Evolutionary conservation across 2,329 filamentous ascomycete genomes (phyloP).

Genomic region (Piedraia hortae): DNA sequence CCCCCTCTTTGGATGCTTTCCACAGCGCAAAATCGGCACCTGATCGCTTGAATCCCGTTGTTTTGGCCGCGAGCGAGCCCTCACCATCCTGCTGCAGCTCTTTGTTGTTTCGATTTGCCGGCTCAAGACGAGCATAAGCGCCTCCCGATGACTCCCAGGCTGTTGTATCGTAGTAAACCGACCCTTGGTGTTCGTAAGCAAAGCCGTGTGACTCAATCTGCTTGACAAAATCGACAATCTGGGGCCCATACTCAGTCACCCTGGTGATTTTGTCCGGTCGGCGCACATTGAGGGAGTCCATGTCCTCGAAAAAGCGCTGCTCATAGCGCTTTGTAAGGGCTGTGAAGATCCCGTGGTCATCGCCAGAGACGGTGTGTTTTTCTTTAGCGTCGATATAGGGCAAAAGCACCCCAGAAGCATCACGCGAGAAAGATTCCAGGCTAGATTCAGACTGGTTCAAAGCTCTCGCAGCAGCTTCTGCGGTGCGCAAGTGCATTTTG

Average conservation of each 20-base stretch:
- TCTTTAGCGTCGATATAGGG: slow-evolving; percentile 49
- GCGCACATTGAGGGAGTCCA: slow-evolving; percentile 63
- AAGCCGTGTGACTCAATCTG: slow-evolving; percentile 64
- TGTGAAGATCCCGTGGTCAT: slow-evolving; percentile 54
- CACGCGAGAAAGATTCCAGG: slow-evolving; percentile 23
- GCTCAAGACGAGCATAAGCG: slow-evolving; percentile 59
- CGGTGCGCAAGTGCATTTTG: slow-evolving; percentile 61
- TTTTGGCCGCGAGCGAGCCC: slow-evolving; percentile 36
- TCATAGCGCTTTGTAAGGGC: slow-evolving; percentile 69
- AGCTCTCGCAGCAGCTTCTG: slow-evolving; percentile 24
- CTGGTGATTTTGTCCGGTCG: slow-evolving; percentile 57
- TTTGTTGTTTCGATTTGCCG: slow-evolving; percentile 63
- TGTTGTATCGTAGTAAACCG: slow-evolving; percentile 78
- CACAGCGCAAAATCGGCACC: slow-evolving; percentile 73
- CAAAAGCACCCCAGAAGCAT: slow-evolving; percentile 40
- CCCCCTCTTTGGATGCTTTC: slow-evolving; percentile 78
- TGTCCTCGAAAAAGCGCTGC: slow-evolving; percentile 63
- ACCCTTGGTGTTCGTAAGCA: slow-evolving; percentile 42
- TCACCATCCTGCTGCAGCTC: slow-evolving; percentile 70
- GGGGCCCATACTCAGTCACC: slow-evolving; percentile 74
- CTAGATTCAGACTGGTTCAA: slow-evolving; percentile 11
- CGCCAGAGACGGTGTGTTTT: slow-evolving; percentile 27
- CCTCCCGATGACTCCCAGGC: slow-evolving; percentile 67
- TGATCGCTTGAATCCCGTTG: slow-evolving; percentile 37
- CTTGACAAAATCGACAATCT: slow-evolving; percentile 67